phyloP scores from a whole-genome alignment of 257 asterid species.

The Lithospermum erythrorhizon region DNA sequence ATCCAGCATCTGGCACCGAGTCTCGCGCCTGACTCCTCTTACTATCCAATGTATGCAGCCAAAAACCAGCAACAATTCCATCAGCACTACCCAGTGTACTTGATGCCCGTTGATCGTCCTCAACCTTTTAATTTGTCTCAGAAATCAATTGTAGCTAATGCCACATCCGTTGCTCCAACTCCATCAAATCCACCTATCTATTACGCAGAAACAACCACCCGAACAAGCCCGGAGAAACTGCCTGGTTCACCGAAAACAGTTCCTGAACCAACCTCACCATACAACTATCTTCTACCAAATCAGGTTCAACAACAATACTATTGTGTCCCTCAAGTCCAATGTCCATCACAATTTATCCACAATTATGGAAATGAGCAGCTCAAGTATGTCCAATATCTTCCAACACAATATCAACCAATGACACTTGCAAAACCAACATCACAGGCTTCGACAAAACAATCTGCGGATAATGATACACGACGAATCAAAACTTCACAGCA shows the following conservation, averaged over 20 bases:
- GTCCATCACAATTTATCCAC: slow-evolving; percentile 34
- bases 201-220: slow-evolving; percentile 14
- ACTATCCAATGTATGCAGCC: slow-evolving; percentile 44
- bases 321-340: slow-evolving; percentile 30
- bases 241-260: slow-evolving; percentile 23
- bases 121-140: slow-evolving; percentile 26
- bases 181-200: slow-evolving; percentile 21
- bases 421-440: slow-evolving; percentile 40
- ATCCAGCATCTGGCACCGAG: slow-evolving; percentile 33
- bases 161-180: slow-evolving; percentile 10
- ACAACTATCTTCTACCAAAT: slow-evolving; percentile 35
- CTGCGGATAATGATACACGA: slow-evolving; percentile 22
- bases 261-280: slow-evolving; percentile 16
- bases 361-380: slow-evolving; percentile 49
- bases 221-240: slow-evolving; percentile 26
- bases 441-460: slow-evolving; percentile 30
- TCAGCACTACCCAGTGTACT: slow-evolving; percentile 40
- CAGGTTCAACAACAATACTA: slow-evolving; percentile 48
- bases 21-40: slow-evolving; percentile 34
- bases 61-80: slow-evolving; percentile 30
- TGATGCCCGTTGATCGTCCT: slow-evolving; percentile 28
- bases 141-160: slow-evolving; percentile 15
- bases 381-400: slow-evolving; percentile 34
- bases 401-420: slow-evolving; percentile 46
- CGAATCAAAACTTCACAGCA: slow-evolving; percentile 22